A percentile compares a stretch with the other conserved stretches of the same genome.
Conservation (phyloP, 2,329 filamentous ascomycete species). For the Aspergillus pseudotamarii region DNA sequence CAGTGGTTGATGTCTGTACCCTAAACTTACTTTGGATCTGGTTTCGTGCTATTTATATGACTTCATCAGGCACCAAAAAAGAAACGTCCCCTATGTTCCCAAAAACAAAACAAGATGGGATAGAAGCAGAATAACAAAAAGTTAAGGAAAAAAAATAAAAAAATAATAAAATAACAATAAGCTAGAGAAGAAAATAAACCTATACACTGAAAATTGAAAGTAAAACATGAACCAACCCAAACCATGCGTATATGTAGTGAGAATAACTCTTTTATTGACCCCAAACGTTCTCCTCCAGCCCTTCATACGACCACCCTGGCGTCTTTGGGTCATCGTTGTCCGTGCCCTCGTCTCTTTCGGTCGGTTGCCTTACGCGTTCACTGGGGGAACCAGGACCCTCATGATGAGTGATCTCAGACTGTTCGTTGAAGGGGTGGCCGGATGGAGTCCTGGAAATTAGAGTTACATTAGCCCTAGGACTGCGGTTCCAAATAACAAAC, state of each 20-base stretch:
- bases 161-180: too few relatives aligned
- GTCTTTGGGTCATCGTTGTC: conserved; percentile 19
- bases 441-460: conserved; percentile 33
- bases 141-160: not conserved
- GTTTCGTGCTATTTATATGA: conserved; percentile 2
- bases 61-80: not conserved
- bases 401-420: conserved; percentile 12
- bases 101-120: not conserved
- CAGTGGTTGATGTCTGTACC: not conserved
- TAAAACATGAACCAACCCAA: not conserved
- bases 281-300: conserved; percentile 42
- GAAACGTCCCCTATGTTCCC: too few relatives aligned
- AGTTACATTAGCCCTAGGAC: conserved; percentile 19
- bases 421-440: conserved; percentile 33
- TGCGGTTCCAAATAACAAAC: not conserved
- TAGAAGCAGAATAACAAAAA: not conserved
- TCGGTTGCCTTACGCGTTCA: not conserved
- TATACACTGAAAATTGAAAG: not conserved
- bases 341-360: conserved; percentile 4
- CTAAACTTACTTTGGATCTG: not conserved
- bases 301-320: conserved; percentile 31
- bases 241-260: not conserved
- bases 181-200: not conserved
- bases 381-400: not conserved
- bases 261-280: conserved; percentile 20